Evolutionary conservation across 169 alveolate genomes (phyloP).

Genomic region (Plasmodium berghei): DNA sequence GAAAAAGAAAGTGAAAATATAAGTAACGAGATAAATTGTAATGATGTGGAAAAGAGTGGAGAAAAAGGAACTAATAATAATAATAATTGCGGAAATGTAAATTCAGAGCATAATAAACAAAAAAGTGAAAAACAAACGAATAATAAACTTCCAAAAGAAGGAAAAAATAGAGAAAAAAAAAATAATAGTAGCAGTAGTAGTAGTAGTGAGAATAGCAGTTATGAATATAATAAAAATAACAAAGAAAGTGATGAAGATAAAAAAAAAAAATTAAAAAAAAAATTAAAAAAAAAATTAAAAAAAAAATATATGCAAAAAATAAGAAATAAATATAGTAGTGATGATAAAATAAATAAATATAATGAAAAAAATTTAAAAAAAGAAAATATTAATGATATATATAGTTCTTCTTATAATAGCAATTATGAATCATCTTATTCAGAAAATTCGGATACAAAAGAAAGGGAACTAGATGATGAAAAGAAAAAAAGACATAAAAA

Average conservation of each 20-base stretch:
- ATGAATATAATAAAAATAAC: background rate
- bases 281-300: constrained; percentile 28
- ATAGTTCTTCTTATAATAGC: constrained; percentile 10
- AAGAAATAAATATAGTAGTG: constrained; percentile 3
- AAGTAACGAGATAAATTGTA: background rate
- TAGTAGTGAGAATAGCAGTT: background rate
- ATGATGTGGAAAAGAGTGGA: background rate
- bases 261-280: constrained; percentile 12
- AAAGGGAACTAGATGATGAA: constrained; percentile 3
- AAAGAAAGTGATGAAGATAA: background rate
- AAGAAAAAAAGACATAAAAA: constrained; percentile 2
- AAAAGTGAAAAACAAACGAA: background rate
- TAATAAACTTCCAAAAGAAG: background rate
- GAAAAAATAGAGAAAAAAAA: background rate
- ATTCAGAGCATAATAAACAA: background rate
- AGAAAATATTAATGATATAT: constrained; percentile 3
- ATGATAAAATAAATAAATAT: constrained; percentile 3
- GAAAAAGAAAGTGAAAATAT: background rate
- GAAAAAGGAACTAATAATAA: background rate
- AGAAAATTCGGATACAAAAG: constrained; percentile 3
- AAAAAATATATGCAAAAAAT: constrained; percentile 9
- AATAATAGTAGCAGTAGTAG: background rate
- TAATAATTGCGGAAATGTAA: background rate
- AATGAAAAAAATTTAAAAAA: background rate
- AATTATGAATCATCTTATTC: constrained; percentile 15